A percentile compares a stretch with the other conserved stretches of the same genome.
Evolutionary conservation across 2,329 filamentous ascomycete genomes (phyloP).

Genomic region (Xylaria sp.): DNA sequence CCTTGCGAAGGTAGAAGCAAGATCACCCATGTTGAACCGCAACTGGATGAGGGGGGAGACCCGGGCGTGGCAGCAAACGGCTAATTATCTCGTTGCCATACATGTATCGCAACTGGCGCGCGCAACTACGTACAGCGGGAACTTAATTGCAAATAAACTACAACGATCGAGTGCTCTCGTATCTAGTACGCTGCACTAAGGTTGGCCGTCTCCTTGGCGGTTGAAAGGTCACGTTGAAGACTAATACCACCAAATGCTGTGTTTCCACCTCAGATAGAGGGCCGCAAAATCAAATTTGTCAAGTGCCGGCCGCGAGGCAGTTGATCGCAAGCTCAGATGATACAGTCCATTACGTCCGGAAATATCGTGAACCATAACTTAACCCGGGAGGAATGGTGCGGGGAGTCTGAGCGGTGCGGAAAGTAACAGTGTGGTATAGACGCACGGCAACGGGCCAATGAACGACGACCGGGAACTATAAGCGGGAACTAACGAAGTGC

Average conservation of each 20-base stretch:
- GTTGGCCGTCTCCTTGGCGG: slow-evolving; percentile 16
- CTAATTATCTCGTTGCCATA: slow-evolving; percentile 29
- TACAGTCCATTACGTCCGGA: slow-evolving; percentile 11
- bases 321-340: slow-evolving; percentile 12
- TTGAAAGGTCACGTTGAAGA: background rate
- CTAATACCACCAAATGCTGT: background rate
- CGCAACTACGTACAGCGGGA: slow-evolving; percentile 22
- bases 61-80: slow-evolving; percentile 24
- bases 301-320: slow-evolving; percentile 25
- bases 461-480: slow-evolving; percentile 19
- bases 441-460: slow-evolving; percentile 27
- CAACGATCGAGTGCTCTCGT: background rate
- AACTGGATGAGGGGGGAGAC: slow-evolving; percentile 23
- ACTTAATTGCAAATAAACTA: slow-evolving; percentile 28
- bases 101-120: slow-evolving; percentile 11
- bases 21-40: slow-evolving; percentile 19
- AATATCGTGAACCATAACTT: slow-evolving; percentile 31
- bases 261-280: background rate
- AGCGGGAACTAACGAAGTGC: slow-evolving; percentile 33
- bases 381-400: slow-evolving; percentile 29
- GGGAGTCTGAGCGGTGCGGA: slow-evolving; percentile 38
- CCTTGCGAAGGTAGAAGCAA: slow-evolving; percentile 20
- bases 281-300: slow-evolving; percentile 1
- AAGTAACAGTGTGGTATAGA: slow-evolving; percentile 21
- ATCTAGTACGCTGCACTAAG: slow-evolving; percentile 5